Evolutionary conservation across 352 stramenopile genomes (phyloP).

Genomic region (Globisporangium parvum): DNA sequence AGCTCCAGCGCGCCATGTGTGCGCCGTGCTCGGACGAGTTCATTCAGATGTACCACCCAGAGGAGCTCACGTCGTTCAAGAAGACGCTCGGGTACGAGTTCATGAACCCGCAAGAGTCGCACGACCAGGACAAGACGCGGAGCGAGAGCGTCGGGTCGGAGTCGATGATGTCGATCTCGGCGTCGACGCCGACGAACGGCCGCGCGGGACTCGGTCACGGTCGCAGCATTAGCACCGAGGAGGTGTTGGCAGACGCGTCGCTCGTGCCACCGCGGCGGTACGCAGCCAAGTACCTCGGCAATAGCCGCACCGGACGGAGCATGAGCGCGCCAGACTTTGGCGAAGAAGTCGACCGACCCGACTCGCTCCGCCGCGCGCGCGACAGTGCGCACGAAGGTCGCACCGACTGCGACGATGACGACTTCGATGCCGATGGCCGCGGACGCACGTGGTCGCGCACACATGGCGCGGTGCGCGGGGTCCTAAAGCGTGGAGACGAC

Average conservation of each 20-base stretch:
- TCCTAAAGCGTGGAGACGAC: constrained; percentile 50
- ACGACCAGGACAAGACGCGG: constrained; percentile 40
- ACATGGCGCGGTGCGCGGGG: constrained; percentile 17
- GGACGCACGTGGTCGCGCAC: not conserved
- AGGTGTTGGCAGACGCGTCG: constrained; percentile 35
- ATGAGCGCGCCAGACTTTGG: constrained; percentile 74
- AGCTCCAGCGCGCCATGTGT: constrained; percentile 6
- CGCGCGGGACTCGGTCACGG: constrained; percentile 1
- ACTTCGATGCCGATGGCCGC: not conserved
- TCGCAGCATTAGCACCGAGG: constrained; percentile 29
- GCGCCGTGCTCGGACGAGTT: constrained; percentile 63
- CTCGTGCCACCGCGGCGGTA: constrained; percentile 8
- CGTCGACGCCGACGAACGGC: constrained; percentile 34
- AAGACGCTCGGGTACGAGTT: constrained; percentile 85
- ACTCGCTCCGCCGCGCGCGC: constrained; percentile 19
- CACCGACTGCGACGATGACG: not conserved
- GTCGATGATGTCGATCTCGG: constrained; percentile 33
- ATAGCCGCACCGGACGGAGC: constrained; percentile 36
- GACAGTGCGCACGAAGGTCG: constrained; percentile 32
- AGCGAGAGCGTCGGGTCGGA: constrained; percentile 39
- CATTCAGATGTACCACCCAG: constrained; percentile 78
- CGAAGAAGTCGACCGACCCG: constrained; percentile 41
- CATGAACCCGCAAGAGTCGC: constrained; percentile 76
- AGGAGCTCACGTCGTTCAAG: constrained; percentile 83
- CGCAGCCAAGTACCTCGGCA: constrained; percentile 2